phyloP scores from a whole-genome alignment of 305 asterid genomes.

The Solanum hybrid region DNA sequence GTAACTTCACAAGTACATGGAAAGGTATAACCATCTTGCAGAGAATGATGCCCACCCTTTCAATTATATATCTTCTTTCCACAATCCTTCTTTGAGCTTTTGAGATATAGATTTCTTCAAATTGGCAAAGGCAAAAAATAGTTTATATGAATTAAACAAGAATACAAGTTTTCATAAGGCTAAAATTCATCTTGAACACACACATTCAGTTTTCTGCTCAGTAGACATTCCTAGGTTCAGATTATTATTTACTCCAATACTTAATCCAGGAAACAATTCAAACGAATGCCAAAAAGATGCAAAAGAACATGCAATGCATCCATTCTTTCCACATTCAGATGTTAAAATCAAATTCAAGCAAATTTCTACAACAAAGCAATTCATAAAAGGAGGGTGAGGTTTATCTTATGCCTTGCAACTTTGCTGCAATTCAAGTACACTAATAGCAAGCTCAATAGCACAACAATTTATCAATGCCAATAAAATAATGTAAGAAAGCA shows the following conservation, averaged over 20 bases:
- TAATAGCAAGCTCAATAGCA: neutral
- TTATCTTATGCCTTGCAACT: neutral
- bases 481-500: neutral
- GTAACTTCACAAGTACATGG: neutral
- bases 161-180: neutral
- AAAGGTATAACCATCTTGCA: neutral
- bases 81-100: neutral
- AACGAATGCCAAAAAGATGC: neutral
- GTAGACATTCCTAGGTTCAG: neutral
- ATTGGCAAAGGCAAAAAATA: neutral
- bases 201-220: neutral
- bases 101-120: neutral
- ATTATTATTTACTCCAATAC: neutral
- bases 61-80: neutral
- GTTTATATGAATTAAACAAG: neutral
- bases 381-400: neutral
- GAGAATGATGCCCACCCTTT: neutral
- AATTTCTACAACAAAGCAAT: neutral
- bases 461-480: neutral
- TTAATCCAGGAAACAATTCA: neutral
- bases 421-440: neutral
- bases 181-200: neutral
- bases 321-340: neutral
- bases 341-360: neutral
- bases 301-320: neutral